These are phyloP conservation scores for Artemisia argyi DNA, from an alignment of 129 eudicot species.

Conservation along the genomic window DNA sequence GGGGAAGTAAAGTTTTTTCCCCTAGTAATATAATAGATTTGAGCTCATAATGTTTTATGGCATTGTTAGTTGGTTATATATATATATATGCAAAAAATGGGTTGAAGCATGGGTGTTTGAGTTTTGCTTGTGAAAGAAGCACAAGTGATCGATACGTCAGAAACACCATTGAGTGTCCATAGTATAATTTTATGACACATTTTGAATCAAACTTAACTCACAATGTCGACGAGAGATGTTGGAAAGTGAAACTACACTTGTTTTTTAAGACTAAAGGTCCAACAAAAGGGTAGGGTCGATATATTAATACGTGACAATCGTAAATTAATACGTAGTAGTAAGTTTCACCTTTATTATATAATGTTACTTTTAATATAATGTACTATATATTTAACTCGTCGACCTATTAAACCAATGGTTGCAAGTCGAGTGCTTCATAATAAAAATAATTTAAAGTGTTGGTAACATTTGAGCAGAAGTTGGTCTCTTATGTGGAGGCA, in stretches of 20 bases:
- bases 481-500: too few species aligned
- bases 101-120: constrained; percentile 30
- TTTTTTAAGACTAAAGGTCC: constrained; percentile 34
- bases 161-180: constrained; percentile 34
- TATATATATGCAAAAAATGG: constrained; percentile 15
- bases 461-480: too few species aligned
- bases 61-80: constrained; percentile 11
- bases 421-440: not conserved
- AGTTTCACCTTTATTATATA: not conserved
- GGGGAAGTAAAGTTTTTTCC: not conserved
- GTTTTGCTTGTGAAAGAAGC: constrained; percentile 52
- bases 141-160: constrained; percentile 42
- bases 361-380: not conserved
- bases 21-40: not conserved
- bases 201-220: constrained; percentile 22
- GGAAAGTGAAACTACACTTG: constrained; percentile 39
- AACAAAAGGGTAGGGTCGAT: too few species aligned
- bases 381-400: not conserved
- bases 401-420: not conserved
- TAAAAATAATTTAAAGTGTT: not conserved
- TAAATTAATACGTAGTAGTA: too few species aligned
- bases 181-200: constrained; percentile 25
- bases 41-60: constrained; percentile 4
- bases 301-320: too few species aligned
- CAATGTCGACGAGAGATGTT: constrained; percentile 4